phyloP scores from a whole-genome alignment of 202 grass and related monocot species.

The Alloteropsis angusta region DNA sequence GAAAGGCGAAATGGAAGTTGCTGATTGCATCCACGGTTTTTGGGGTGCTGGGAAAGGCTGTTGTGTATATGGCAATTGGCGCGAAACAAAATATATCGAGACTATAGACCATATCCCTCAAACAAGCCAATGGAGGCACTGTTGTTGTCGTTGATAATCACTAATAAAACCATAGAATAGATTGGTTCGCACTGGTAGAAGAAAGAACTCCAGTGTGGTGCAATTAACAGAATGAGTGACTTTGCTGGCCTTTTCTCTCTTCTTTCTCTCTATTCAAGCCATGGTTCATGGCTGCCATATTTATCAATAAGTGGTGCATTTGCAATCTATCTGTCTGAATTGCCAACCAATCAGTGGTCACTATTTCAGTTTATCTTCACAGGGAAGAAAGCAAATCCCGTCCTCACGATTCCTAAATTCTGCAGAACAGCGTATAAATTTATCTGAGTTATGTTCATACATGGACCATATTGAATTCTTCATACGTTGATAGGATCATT shows the following conservation, averaged over 20 bases:
- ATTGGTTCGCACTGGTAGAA: background rate
- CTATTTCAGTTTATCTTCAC: no score
- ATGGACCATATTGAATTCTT: no score
- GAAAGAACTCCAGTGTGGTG: background rate
- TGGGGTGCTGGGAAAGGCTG: background rate
- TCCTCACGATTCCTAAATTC: background rate
- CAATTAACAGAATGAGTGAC: background rate
- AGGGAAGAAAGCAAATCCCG: background rate
- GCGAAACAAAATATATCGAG: background rate
- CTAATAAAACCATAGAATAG: background rate
- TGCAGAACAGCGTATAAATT: background rate
- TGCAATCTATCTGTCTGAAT: background rate
- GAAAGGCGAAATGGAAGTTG: constrained; percentile 45
- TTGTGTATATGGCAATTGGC: constrained; percentile 25
- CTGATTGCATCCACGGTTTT: background rate
- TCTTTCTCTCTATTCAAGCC: background rate
- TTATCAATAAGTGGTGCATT: background rate
- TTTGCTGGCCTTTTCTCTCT: background rate
- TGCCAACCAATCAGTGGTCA: background rate
- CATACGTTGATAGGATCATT: no score
- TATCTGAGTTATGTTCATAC: no score
- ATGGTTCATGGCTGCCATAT: background rate
- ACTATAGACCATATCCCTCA: background rate
- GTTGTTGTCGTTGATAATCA: constrained; percentile 8
- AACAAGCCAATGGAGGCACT: background rate